Conservation (phyloP, 1,139 yeast species). For the Yamadazyma atlantica region DNA sequence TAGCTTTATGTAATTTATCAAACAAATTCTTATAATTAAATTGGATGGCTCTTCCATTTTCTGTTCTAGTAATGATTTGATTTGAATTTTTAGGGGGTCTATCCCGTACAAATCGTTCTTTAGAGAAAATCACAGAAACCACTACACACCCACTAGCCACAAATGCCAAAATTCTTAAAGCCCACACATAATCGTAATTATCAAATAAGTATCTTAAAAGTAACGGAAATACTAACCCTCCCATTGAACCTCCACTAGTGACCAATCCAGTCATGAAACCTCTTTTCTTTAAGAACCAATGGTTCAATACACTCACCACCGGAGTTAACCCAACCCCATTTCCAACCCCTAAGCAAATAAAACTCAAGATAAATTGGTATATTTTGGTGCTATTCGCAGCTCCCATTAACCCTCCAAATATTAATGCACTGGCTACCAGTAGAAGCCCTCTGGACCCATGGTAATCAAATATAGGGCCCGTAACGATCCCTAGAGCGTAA, state of each 20-base stretch:
- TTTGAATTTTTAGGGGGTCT: background rate
- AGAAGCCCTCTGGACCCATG: slow-evolving; percentile 31
- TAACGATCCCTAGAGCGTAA: slow-evolving; percentile 31
- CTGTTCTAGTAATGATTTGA: background rate
- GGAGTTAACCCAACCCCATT: slow-evolving; percentile 38
- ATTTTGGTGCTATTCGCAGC: slow-evolving; percentile 29
- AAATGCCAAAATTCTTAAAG: slow-evolving; percentile 34
- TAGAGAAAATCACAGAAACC: slow-evolving; percentile 38
- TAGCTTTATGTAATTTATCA: background rate
- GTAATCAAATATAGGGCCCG: slow-evolving; percentile 38
- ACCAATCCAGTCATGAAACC: slow-evolving; percentile 39
- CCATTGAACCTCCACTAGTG: slow-evolving; percentile 40
- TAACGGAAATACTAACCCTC: slow-evolving; percentile 37
- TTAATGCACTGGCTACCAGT: slow-evolving; percentile 24
- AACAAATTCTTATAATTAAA: background rate
- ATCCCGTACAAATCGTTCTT: slow-evolving; percentile 35
- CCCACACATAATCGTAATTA: slow-evolving; percentile 35
- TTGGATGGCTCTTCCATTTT: slow-evolving; percentile 1
- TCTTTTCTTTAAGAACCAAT: slow-evolving; percentile 36
- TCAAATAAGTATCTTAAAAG: slow-evolving; percentile 31
- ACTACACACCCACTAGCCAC: slow-evolving; percentile 32
- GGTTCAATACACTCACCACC: slow-evolving; percentile 36
- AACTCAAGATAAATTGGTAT: slow-evolving; percentile 36
- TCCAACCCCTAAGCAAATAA: slow-evolving; percentile 35
- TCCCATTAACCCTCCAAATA: slow-evolving; percentile 35